A percentile compares a stretch with the other conserved stretches of the same genome.
phyloP scores from a whole-genome alignment of 139 green algal genomes.

The Chlamydomonas applanata region DNA sequence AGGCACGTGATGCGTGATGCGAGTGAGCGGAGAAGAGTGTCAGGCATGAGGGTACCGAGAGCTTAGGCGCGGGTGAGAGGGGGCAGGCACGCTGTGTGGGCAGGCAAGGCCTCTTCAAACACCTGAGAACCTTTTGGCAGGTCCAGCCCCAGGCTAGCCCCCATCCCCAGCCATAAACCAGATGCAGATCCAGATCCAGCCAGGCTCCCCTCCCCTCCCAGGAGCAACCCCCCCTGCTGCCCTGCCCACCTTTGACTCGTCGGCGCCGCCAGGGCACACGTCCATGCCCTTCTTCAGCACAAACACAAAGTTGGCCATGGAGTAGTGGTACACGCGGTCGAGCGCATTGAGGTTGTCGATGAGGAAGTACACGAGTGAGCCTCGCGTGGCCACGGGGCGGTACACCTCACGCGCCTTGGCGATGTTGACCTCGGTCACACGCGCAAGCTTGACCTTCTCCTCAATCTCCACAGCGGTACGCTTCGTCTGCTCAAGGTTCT shows the following conservation, averaged over 20 bases:
- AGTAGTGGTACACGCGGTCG: constrained; percentile 91
- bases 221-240: too few relatives aligned
- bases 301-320: constrained; percentile 89
- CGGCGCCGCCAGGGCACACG: constrained; percentile 55
- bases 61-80: too few relatives aligned
- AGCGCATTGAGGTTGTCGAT: constrained; percentile 83
- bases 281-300: constrained; percentile 85
- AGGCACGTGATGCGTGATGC: too few relatives aligned
- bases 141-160: too few relatives aligned
- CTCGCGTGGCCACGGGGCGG: constrained; percentile 76
- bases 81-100: too few relatives aligned
- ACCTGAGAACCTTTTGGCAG: too few relatives aligned
- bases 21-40: too few relatives aligned
- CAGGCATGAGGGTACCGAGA: too few relatives aligned
- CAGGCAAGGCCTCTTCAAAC: too few relatives aligned
- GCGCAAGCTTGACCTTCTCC: constrained; percentile 76
- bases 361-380: constrained; percentile 88
- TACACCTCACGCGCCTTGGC: constrained; percentile 77
- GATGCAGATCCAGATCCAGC: too few relatives aligned
- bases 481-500: constrained; percentile 92
- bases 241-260: constrained; percentile 46
- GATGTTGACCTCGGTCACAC: constrained; percentile 73
- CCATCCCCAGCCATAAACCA: too few relatives aligned
- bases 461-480: constrained; percentile 79
- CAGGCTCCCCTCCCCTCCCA: constrained; percentile 20